Percentiles rank a stretch among this genome's conserved stretches.
These are phyloP conservation scores for Axilococcus clingmanii DNA, from an alignment of 139 green algal genomes.

Conservation along the genomic window DNA sequence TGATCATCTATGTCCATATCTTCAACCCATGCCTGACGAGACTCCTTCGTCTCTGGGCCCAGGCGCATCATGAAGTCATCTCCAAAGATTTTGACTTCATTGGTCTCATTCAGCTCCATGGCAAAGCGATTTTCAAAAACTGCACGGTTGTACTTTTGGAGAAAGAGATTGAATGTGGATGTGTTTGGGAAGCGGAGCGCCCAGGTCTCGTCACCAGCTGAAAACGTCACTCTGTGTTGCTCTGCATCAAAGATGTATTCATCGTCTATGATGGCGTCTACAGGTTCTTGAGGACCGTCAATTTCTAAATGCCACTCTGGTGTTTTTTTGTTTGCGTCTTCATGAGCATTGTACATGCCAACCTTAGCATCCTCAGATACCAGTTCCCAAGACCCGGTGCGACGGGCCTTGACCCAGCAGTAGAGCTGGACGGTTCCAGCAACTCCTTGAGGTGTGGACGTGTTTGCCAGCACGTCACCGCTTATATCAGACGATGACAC, in stretches of 20 bases:
- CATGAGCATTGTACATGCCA: conserved; percentile 58
- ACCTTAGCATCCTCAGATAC: conserved; percentile 23
- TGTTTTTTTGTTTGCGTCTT: conserved; percentile 34
- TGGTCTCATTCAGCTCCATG: conserved; percentile 38
- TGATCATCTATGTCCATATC: conserved; percentile 35
- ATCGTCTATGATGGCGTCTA: conserved; percentile 12
- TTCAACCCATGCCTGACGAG: conserved; percentile 27
- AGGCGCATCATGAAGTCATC: conserved; percentile 17
- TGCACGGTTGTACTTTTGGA: conserved; percentile 36
- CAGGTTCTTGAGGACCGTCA: conserved; percentile 16
- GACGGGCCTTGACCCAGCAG: conserved; percentile 31
- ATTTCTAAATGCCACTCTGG: conserved; percentile 41
- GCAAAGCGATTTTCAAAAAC: conserved; percentile 83
- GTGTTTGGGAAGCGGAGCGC: conserved; percentile 43
- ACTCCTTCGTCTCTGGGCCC: conserved; percentile 26
- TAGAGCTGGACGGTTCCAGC: conserved; percentile 36
- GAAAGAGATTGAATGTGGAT: conserved; percentile 33
- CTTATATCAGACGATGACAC: too few species aligned
- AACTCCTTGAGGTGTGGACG: background rate
- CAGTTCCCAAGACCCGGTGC: conserved; percentile 42
- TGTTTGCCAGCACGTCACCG: too few species aligned
- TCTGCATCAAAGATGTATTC: conserved; percentile 23
- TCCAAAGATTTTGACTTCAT: conserved; percentile 39
- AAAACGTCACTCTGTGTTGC: conserved; percentile 36
- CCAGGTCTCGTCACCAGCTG: conserved; percentile 35